These are phyloP conservation scores for Cyberlindnera mycetangii DNA, from an alignment of 805 yeast genomes.

Conservation along the genomic window DNA sequence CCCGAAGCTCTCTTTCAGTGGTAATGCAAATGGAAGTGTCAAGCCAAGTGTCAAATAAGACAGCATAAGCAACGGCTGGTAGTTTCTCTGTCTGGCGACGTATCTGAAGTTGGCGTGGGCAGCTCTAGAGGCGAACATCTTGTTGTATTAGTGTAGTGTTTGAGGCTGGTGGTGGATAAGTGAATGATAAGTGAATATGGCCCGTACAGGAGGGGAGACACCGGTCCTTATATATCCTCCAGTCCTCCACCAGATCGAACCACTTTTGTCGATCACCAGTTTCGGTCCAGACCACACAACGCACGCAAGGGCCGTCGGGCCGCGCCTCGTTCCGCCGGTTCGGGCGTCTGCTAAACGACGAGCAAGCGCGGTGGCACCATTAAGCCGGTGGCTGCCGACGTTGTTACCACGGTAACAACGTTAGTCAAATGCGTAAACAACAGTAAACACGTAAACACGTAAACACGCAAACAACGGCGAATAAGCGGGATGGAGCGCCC, in stretches of 20 bases:
- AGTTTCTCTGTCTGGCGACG: conserved; percentile 7
- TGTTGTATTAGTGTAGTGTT: background rate
- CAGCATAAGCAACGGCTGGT: conserved; percentile 25
- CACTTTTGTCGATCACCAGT: conserved; percentile 4
- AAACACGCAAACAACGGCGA: too few species aligned
- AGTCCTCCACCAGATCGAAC: conserved; percentile 1
- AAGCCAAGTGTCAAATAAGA: conserved; percentile 23
- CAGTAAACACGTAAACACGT: too few species aligned
- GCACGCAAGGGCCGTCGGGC: background rate
- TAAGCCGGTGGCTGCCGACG: too few species aligned
- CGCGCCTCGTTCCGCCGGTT: background rate
- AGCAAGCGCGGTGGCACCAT: too few species aligned
- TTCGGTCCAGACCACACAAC: too few species aligned
- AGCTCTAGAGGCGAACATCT: conserved; percentile 19
- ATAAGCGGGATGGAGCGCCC: too few species aligned
- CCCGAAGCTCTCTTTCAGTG: conserved; percentile 18
- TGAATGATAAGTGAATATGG: too few species aligned
- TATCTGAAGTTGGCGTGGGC: conserved; percentile 21
- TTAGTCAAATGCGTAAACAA: too few species aligned
- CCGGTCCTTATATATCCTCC: background rate
- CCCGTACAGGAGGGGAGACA: background rate
- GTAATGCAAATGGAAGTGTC: conserved; percentile 24
- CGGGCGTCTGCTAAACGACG: too few species aligned
- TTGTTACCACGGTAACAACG: too few species aligned
- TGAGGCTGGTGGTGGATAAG: too few species aligned